phyloP scores from a whole-genome alignment of 371 early-diverging fungal species.

The Saksenaea vasiformis region DNA sequence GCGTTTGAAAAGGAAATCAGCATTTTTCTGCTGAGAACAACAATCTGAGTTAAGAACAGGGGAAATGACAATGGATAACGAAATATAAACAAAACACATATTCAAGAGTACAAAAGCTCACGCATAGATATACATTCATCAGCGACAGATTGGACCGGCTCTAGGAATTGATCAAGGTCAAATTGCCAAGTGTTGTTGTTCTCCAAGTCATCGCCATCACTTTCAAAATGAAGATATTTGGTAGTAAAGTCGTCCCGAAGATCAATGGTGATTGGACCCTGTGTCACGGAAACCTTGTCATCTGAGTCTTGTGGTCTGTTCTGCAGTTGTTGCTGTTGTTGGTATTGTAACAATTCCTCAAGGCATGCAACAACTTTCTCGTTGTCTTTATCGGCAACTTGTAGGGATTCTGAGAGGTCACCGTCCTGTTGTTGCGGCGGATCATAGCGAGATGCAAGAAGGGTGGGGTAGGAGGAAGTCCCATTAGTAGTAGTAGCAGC shows the following conservation, averaged over 20 bases:
- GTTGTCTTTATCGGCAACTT: neutral
- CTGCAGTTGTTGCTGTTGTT: slow-evolving; percentile 15
- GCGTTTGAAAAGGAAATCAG: neutral
- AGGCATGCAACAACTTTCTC: slow-evolving; percentile 12
- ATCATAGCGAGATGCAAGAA: slow-evolving; percentile 22
- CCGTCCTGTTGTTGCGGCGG: slow-evolving; percentile 5
- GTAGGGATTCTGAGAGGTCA: neutral
- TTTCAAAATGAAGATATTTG: slow-evolving; percentile 23
- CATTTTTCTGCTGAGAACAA: neutral
- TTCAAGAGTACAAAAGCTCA: slow-evolving; percentile 26
- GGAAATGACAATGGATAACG: neutral
- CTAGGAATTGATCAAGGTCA: neutral
- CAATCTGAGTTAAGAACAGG: neutral
- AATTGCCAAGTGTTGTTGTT: slow-evolving; percentile 5
- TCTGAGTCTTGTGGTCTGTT: neutral
- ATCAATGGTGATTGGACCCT: slow-evolving; percentile 24
- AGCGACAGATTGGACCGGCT: neutral
- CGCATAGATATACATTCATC: slow-evolving; percentile 31
- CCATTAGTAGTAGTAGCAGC: slow-evolving; percentile 1
- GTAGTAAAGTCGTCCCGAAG: slow-evolving; percentile 28
- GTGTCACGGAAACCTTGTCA: neutral
- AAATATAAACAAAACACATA: slow-evolving; percentile 6
- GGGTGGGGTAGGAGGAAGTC: slow-evolving; percentile 15
- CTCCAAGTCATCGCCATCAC: slow-evolving; percentile 13
- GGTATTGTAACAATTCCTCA: slow-evolving; percentile 12